Evolutionary conservation across 352 stramenopile genomes (phyloP), one percentile per base, ranked within the genome.

Genomic region (Blastocystis sp.): DNA sequence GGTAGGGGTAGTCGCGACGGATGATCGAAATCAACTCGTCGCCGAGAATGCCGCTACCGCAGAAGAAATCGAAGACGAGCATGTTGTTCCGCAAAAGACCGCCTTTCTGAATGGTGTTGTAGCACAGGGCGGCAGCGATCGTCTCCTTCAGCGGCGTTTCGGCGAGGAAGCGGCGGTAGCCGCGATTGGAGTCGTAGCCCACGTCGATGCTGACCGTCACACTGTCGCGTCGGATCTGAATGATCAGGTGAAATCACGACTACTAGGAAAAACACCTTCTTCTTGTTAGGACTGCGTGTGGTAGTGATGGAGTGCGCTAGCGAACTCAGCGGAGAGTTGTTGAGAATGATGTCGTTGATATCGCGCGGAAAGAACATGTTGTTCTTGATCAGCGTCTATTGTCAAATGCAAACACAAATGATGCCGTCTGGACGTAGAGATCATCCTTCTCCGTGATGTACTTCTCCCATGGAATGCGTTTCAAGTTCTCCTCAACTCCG

Each of bases 341-440:
- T 32, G 0, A 81, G 24, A 21, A 81, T 61, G 32, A 81, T 81
- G 34, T 54, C 44, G 27, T 81, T 81, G 32, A 81, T 63, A 42
- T 81, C 69, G 1, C 69, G 42, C 21, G 69, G 69, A 48, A 81
- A 81, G 46, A 81, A 81, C 69, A 81, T 81, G 46, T 81, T 81
- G 48, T 81, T 81, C 14, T 57, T 54, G 42, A 81, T 81, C 34
- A 81, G 8, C 24, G 69, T 81, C 69, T 81, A 6, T 7, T 18
- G 24, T 81, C 8, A 46, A 46, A 9, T 1, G 21, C 4, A 0
- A 27, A 4, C 21, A 4, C 2, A 48, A 40, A n/a, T 38, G 6
- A 16, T 42, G 63, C 69, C 44, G 44, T 81, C 16, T 38, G 46
- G 8, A 81, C 8, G 32, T 32, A 27, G 29, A 81, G 27, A 8